phyloP scores from a whole-genome alignment of 2,329 filamentous ascomycete genomes.

The Epichloe gansuensis region DNA sequence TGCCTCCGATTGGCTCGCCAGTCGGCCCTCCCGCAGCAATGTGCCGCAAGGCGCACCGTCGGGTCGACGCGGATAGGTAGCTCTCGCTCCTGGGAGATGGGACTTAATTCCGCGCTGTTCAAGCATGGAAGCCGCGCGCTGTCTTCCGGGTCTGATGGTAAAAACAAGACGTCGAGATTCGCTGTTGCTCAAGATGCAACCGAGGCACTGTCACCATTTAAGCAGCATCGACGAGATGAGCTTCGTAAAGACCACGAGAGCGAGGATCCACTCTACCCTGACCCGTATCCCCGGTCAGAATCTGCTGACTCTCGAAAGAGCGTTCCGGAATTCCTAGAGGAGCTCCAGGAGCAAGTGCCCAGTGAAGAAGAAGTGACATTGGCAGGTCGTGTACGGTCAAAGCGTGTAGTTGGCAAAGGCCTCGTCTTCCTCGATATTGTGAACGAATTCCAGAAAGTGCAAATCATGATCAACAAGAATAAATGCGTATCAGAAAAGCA shows the following conservation, averaged over 20 bases:
- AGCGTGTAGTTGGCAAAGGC: constrained; percentile 61
- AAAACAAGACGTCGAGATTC: constrained; percentile 8
- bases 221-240: constrained; percentile 22
- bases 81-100: background rate
- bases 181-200: constrained; percentile 10
- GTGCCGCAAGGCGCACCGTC: constrained; percentile 2
- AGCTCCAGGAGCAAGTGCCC: constrained; percentile 14
- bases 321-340: constrained; percentile 23
- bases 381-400: constrained; percentile 57
- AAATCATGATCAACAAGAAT: constrained; percentile 62
- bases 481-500: constrained; percentile 27
- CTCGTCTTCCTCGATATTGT: constrained; percentile 76
- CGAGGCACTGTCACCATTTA: constrained; percentile 23
- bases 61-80: constrained; percentile 1
- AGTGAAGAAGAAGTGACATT: constrained; percentile 21
- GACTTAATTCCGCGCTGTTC: background rate
- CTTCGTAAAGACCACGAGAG: constrained; percentile 21
- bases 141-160: constrained; percentile 10
- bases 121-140: constrained; percentile 7
- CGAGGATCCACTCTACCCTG: constrained; percentile 22
- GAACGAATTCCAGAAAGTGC: constrained; percentile 59
- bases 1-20: constrained; percentile 25
- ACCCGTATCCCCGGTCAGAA: constrained; percentile 24
- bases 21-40: constrained; percentile 9
- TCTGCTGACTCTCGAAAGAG: constrained; percentile 16